A percentile compares a stretch with the other conserved stretches of the same genome.
These are phyloP conservation scores for Zygosaccharomyces lentus DNA, from an alignment of 805 yeast species.

Conservation along the genomic window DNA sequence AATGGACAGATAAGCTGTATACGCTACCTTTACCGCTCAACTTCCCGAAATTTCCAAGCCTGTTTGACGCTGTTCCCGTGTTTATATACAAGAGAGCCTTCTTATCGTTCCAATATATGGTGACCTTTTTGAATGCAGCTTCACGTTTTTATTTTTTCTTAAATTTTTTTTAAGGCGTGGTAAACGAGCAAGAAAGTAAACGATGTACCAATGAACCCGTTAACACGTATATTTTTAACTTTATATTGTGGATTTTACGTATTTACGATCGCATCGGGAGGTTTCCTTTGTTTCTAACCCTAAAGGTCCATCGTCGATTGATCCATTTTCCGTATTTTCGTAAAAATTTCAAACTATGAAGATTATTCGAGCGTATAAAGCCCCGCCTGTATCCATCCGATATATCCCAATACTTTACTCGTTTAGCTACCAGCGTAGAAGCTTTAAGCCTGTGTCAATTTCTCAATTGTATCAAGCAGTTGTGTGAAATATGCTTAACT, in stretches of 20 bases:
- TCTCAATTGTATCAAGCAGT: conserved; percentile 3
- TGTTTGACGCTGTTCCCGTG: neutral
- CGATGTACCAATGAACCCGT: neutral
- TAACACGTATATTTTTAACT: neutral
- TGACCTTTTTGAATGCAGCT: conserved; percentile 2
- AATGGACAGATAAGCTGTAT: neutral
- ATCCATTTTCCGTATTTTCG: neutral
- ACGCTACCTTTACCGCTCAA: neutral
- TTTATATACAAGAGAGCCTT: neutral
- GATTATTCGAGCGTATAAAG: neutral
- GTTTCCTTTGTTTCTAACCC: neutral
- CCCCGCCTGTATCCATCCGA: neutral
- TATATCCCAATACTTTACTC: neutral
- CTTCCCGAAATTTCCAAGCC: neutral
- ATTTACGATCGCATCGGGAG: neutral
- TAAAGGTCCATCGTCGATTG: neutral
- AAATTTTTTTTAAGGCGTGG: conserved; percentile 1
- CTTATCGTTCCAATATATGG: conserved; percentile 1
- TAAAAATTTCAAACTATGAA: neutral
- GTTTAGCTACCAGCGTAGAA: neutral
- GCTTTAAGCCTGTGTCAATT: neutral
- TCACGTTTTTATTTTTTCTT: neutral
- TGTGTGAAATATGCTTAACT: conserved; percentile 13
- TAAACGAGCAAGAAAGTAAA: conserved; percentile 1
- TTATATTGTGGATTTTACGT: neutral